A percentile compares a stretch with the other conserved stretches of the same genome.
Conservation (phyloP, 139 green algal genomes). For the Chlamydomonas incerta region DNA sequence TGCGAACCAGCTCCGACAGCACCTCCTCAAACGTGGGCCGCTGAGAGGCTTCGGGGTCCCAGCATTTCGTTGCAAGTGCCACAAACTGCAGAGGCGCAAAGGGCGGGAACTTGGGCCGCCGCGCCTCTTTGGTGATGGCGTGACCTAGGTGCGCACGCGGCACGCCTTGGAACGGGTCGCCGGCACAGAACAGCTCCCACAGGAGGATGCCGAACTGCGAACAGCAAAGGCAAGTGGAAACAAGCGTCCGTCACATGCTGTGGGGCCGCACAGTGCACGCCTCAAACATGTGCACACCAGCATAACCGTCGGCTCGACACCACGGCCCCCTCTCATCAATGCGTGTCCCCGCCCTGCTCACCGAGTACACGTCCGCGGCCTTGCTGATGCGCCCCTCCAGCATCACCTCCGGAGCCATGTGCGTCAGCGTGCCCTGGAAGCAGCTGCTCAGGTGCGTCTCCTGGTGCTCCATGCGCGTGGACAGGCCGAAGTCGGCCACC, state of each 20-base stretch:
- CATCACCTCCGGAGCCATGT: conserved; percentile 61
- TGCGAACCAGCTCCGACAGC: conserved; percentile 31
- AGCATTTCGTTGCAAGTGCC: conserved; percentile 40
- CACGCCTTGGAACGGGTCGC: conserved; percentile 13
- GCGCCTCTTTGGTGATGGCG: conserved; percentile 15
- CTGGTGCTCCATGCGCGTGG: conserved; percentile 43
- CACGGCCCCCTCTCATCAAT: too few relatives aligned
- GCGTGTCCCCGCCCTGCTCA: not conserved
- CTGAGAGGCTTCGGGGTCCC: conserved; percentile 36
- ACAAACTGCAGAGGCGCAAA: not conserved
- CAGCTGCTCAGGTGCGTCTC: conserved; percentile 55
- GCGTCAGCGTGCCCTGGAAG: conserved; percentile 59
- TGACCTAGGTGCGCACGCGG: conserved; percentile 46
- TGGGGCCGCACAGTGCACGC: too few relatives aligned
- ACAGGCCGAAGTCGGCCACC: conserved; percentile 66
- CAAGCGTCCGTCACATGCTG: too few relatives aligned
- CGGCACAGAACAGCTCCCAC: conserved; percentile 54
- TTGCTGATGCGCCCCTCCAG: conserved; percentile 59
- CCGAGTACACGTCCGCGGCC: conserved; percentile 40
- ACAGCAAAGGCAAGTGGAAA: too few relatives aligned
- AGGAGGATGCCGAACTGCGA: conserved; percentile 44
- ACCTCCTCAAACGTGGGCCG: conserved; percentile 48
- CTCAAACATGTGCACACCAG: too few relatives aligned
- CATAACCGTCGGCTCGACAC: too few relatives aligned
- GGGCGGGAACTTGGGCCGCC: conserved; percentile 33